Evolutionary conservation across 208 protist species (phyloP).

Genomic region (Wallacemonas collosoma): DNA sequence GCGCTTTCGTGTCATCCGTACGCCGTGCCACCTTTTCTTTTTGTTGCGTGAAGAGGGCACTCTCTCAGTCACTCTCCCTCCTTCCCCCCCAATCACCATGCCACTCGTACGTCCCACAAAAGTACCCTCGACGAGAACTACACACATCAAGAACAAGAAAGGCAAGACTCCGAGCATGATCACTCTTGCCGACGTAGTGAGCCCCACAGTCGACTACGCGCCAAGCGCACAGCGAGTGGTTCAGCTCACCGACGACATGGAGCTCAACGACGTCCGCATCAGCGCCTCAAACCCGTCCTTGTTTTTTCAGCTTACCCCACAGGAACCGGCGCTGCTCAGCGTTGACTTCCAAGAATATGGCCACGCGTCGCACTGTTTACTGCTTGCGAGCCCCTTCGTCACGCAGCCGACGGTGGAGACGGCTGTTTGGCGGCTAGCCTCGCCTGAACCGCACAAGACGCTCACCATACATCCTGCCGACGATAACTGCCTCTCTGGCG

Average conservation of each 20-base stretch:
- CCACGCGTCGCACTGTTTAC: constrained; percentile 64
- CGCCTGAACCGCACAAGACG: constrained; percentile 69
- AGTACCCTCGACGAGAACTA: too few relatives aligned
- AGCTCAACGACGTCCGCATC: constrained; percentile 55
- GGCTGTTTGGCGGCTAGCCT: constrained; percentile 78
- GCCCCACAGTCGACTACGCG: not conserved
- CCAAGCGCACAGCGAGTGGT: not conserved
- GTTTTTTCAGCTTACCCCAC: constrained; percentile 62
- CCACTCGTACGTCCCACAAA: too few relatives aligned
- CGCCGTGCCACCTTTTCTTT: too few relatives aligned
- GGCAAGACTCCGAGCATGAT: not conserved
- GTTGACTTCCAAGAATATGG: constrained; percentile 85
- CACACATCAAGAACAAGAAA: too few relatives aligned
- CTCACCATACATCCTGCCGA: constrained; percentile 81
- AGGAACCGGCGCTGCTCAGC: constrained; percentile 49
- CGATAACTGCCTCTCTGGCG: constrained; percentile 33
- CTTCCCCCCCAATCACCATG: too few relatives aligned
- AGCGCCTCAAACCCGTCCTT: constrained; percentile 51
- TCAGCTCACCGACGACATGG: constrained; percentile 31
- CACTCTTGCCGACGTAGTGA: not conserved
- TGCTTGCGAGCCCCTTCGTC: constrained; percentile 74
- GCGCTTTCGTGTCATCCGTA: too few relatives aligned
- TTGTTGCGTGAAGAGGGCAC: too few relatives aligned
- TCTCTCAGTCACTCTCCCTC: too few relatives aligned
- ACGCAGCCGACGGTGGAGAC: constrained; percentile 64